Evolutionary conservation across 495 filamentous ascomycete genomes (phyloP), one percentile per base, ranked within the genome.

Genomic region (Hyaloscypha hepaticicola): DNA sequence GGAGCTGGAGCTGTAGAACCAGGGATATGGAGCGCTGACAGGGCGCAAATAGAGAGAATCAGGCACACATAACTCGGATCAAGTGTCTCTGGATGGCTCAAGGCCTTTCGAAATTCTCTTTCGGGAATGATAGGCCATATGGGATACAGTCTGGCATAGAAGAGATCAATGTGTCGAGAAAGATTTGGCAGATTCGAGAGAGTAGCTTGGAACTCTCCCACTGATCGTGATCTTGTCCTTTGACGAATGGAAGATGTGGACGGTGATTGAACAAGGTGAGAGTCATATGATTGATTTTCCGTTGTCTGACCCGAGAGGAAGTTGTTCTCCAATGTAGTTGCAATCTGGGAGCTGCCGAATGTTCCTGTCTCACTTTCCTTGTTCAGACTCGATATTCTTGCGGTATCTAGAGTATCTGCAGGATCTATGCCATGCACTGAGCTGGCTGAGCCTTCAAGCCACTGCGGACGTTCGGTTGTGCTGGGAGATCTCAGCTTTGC

Each of bases 51-150:
- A 0, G 71, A 67, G 19, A 65, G 52, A 1, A 76, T 55, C 22
- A 75, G 67, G 61, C 68, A 73, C 16, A 68, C 68, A 1, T 70
- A 66, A 34, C 71, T 67, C 16, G 38, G 67, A 27, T 62, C 63
- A 45, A 14, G 27, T 24, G 34, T 19, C 14, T 60, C 58, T 64
- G 69, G 31, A 59, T 65, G 3, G 68, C 27, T 25, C 21, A 66
- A 5, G 58, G 62, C 2, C 26, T 48, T 53, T 63, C 28, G 74
- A 66, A 58, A 53, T 51, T 1, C 60, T 60, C 28, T 68, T 61
- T 52, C 73, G 74, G 12, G 71, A 8, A 77, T 33, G 24, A 77
- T 76, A 1, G 75, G 75, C 52, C 75, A 74, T 1, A 74, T 77
- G 27, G 74, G 75, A 26, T 68, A 66, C 24, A 77, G 75, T 19